Conservation (phyloP, 139 green algal species). For the Chlamydomonas asymmetrica region DNA sequence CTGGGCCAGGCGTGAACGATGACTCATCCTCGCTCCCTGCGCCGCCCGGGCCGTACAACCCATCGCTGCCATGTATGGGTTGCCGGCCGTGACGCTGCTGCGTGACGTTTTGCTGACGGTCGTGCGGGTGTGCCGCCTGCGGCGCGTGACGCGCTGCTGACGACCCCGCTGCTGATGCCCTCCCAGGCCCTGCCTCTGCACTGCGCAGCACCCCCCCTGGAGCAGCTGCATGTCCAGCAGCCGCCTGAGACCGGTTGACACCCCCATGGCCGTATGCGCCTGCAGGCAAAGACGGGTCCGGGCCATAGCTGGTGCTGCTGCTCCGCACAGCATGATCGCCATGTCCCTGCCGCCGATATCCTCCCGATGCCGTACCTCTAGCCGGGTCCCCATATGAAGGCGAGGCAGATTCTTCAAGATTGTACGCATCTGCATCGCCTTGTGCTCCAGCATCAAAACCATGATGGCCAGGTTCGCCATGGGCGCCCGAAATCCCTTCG, state of each 20-base stretch:
- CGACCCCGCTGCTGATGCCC: not conserved
- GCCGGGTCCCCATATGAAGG: too few relatives aligned
- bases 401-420: too few relatives aligned
- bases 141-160: not conserved
- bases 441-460: too few relatives aligned
- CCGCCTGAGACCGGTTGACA: too few relatives aligned
- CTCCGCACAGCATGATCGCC: not conserved
- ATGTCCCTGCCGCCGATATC: not conserved
- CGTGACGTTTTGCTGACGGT: not conserved
- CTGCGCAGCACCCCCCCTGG: not conserved
- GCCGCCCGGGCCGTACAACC: not conserved
- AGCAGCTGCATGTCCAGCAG: not conserved
- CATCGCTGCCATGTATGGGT: not conserved
- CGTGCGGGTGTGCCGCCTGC: not conserved
- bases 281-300: not conserved
- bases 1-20: too few relatives aligned
- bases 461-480: too few relatives aligned
- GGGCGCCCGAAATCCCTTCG: too few relatives aligned
- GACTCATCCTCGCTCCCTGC: too few relatives aligned
- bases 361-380: too few relatives aligned
- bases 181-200: not conserved
- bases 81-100: not conserved
- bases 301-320: conserved; percentile 6
- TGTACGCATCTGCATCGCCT: too few relatives aligned
- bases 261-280: too few relatives aligned